Conservation (phyloP, 1,139 yeast genomes). For the Suhomyces anneliseae region DNA sequence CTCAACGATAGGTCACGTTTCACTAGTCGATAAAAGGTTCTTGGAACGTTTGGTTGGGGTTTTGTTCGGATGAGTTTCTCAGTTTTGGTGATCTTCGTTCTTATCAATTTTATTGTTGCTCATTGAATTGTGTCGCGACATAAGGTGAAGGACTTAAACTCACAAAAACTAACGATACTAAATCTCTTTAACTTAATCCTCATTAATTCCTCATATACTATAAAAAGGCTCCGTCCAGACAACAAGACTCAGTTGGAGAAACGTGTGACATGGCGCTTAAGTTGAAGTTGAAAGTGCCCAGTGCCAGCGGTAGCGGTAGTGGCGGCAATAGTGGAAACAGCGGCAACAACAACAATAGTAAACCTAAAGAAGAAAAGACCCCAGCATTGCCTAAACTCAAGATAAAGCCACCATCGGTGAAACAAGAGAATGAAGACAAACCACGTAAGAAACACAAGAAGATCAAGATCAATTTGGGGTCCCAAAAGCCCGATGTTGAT, state of each 20-base stretch:
- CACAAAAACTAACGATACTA: neutral
- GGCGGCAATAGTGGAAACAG: slow-evolving; percentile 1
- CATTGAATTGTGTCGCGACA: neutral
- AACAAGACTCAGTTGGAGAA: neutral
- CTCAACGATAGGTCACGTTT: too few relatives aligned
- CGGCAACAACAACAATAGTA: neutral
- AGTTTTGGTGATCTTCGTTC: neutral
- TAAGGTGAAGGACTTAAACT: neutral
- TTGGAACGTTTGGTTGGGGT: too few relatives aligned
- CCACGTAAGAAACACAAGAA: slow-evolving; percentile 20
- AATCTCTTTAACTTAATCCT: too few relatives aligned
- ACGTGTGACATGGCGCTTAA: slow-evolving; percentile 20
- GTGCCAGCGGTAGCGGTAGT: slow-evolving; percentile 3
- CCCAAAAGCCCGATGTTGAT: slow-evolving; percentile 9
- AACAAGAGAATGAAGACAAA: slow-evolving; percentile 4
- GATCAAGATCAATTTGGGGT: slow-evolving; percentile 22
- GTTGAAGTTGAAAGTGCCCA: slow-evolving; percentile 24
- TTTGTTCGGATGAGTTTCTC: too few relatives aligned
- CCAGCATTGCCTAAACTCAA: slow-evolving; percentile 19
- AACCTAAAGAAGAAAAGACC: neutral
- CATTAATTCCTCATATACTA: too few relatives aligned
- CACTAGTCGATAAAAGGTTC: too few relatives aligned
- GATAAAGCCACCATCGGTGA: slow-evolving; percentile 18
- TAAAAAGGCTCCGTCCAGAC: too few relatives aligned
- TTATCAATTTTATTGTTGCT: neutral